Evolutionary conservation across 2,329 filamentous ascomycete species (phyloP), one percentile per base, ranked within the genome.

Genomic region (Aspergillus jensenii): DNA sequence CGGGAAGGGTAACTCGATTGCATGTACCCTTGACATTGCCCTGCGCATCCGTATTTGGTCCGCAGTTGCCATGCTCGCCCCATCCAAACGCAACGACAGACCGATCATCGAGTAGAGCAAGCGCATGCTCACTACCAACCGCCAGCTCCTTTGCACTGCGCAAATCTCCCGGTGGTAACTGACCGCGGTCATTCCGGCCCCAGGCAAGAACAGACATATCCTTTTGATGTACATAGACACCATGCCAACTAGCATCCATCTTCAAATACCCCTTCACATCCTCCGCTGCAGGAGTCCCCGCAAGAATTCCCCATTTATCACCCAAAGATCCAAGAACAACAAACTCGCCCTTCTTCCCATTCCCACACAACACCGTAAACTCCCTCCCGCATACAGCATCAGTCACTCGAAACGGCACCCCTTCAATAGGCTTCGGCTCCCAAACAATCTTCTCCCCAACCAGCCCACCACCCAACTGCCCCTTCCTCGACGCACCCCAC

Each of bases 51-150:
- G 77, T 79, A 43, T 83, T 79, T 37, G 86, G 84, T 3, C 95
- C 95, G 72, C 95, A 99, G 72, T 99, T 99, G 1, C 95, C 95
- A 76, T 99, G 95, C 75, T 98, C 93, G 2, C 92, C 93, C 95
- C 95, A 99, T 19, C 95, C 95, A 91, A 93, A 98, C 1, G 90
- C 85, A 49, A 96, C 76, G 1, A 96, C 85, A 51, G 87, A 83
- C 1, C 85, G 85, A 19, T 82, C 79, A 9, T 76, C 76, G 0
- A 89, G 86, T 25, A 93, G 74, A 8, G 87, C 90, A 61, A 98
- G 75, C n/a, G 85, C 86, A 74, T 99, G 95, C 74, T 98, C 95
- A 69, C 93, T 97, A 0, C 95, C 95, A 46, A 90, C 84, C 3
- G 90, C 89, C n/a, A 98, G 82, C 23, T 80, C 78, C 9, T 77